phyloP scores from a whole-genome alignment of 208 protist species.

The Willaertia magna region DNA sequence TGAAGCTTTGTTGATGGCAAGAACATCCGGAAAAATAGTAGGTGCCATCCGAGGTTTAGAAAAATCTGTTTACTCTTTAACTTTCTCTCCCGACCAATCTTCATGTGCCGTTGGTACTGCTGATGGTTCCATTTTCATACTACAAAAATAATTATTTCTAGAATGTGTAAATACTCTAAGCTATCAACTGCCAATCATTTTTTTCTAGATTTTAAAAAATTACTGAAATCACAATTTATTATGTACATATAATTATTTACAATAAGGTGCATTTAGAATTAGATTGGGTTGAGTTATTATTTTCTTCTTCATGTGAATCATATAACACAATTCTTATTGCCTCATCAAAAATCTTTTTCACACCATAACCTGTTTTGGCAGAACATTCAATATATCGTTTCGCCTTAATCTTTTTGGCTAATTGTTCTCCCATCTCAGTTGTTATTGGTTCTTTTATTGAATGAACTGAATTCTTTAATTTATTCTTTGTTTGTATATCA shows the following conservation, averaged over 20 bases:
- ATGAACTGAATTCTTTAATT: conserved; percentile 28
- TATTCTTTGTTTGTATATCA: conserved; percentile 27
- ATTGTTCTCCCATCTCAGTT: conserved; percentile 24
- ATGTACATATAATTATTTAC: not conserved
- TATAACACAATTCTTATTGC: not conserved
- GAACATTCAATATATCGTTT: conserved; percentile 24
- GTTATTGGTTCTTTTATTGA: conserved; percentile 29
- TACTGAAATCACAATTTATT: too few relatives aligned
- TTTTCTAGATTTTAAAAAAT: too few relatives aligned
- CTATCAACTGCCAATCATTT: too few relatives aligned
- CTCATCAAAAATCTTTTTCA: conserved; percentile 7
- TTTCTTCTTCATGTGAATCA: not conserved
- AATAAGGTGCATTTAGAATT: not conserved
- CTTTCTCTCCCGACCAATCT: not conserved
- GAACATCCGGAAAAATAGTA: not conserved
- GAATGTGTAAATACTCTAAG: too few relatives aligned
- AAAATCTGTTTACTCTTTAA: not conserved
- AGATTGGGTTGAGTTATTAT: not conserved
- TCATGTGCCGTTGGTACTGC: not conserved
- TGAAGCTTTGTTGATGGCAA: not conserved
- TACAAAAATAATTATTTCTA: not conserved
- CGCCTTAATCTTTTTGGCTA: conserved; percentile 25
- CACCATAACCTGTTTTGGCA: not conserved
- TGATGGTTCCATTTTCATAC: not conserved
- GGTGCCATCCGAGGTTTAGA: not conserved